phyloP scores from a whole-genome alignment of 805 yeast species.

The Yarrowia sp. region DNA sequence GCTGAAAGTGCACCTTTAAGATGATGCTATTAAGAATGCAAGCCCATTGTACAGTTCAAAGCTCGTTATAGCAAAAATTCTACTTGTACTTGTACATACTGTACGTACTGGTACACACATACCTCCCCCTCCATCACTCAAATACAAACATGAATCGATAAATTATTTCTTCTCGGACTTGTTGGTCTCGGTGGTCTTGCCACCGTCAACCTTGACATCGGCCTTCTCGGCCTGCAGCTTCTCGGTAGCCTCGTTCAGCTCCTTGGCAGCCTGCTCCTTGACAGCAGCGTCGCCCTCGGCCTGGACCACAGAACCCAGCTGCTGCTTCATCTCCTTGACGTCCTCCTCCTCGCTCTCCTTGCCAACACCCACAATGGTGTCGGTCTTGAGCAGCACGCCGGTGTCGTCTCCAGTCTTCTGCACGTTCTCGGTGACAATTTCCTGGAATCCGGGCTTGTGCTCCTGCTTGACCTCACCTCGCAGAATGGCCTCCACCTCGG shows the following conservation, averaged over 20 bases:
- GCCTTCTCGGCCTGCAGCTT: constrained; percentile 6
- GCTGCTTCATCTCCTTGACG: constrained; percentile 21
- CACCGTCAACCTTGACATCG: background rate
- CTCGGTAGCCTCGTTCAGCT: constrained; percentile 19
- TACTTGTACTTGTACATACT: no score
- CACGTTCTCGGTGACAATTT: constrained; percentile 25
- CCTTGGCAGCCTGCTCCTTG: constrained; percentile 25
- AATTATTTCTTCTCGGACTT: constrained; percentile 18
- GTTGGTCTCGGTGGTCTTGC: no score
- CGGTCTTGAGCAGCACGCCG: constrained; percentile 12
- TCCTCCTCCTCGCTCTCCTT: constrained; percentile 18
- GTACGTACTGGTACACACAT: no score
- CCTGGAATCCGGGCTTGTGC: constrained; percentile 33
- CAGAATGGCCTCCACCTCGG: constrained; percentile 59
- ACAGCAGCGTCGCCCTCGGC: constrained; percentile 30
- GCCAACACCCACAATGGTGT: constrained; percentile 23
- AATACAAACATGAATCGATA: constrained; percentile 22
- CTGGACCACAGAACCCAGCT: constrained; percentile 17
- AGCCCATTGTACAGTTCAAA: no score
- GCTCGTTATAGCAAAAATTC: no score
- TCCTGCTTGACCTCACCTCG: constrained; percentile 35
- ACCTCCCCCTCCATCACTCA: background rate
- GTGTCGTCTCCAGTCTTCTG: constrained; percentile 9
- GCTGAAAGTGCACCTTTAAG: no score
- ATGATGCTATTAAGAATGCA: no score